These are phyloP conservation scores for Rhizophora apiculata DNA, from an alignment of 345 rosid genomes.

Conservation along the genomic window DNA sequence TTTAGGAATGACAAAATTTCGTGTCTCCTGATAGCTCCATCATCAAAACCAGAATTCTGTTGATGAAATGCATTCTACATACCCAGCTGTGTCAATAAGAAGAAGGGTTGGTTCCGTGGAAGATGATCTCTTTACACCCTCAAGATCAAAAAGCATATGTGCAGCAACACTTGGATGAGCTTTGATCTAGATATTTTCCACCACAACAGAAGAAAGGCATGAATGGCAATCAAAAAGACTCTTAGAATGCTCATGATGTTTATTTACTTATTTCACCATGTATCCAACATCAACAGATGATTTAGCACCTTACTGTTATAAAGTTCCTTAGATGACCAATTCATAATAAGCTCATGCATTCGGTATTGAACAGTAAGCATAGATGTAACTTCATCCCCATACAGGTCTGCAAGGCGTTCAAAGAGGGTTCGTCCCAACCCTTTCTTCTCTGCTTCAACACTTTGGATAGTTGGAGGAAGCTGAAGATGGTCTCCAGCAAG, in stretches of 20 bases:
- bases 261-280: constrained; percentile 9
- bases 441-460: constrained; percentile 90
- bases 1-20: not conserved
- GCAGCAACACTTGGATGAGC: constrained; percentile 89
- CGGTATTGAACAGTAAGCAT: constrained; percentile 98
- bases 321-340: constrained; percentile 94
- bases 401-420: constrained; percentile 78
- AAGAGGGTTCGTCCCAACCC: constrained; percentile 93
- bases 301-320: constrained; percentile 61
- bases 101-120: constrained; percentile 84
- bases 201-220: not conserved
- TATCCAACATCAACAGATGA: constrained; percentile 9
- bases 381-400: constrained; percentile 72
- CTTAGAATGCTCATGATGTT: not conserved
- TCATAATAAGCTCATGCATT: constrained; percentile 96
- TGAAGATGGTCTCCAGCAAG: constrained; percentile 97
- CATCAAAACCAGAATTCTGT: not conserved
- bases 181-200: constrained; percentile 42
- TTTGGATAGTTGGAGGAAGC: constrained; percentile 93
- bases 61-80: constrained; percentile 15
- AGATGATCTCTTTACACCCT: constrained; percentile 53
- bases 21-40: constrained; percentile 3
- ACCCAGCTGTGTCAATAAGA: constrained; percentile 85
- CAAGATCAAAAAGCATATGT: constrained; percentile 83
- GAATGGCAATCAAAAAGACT: not conserved